Conservation (phyloP, 495 filamentous ascomycete genomes). For the Jackrogersella minutella region DNA sequence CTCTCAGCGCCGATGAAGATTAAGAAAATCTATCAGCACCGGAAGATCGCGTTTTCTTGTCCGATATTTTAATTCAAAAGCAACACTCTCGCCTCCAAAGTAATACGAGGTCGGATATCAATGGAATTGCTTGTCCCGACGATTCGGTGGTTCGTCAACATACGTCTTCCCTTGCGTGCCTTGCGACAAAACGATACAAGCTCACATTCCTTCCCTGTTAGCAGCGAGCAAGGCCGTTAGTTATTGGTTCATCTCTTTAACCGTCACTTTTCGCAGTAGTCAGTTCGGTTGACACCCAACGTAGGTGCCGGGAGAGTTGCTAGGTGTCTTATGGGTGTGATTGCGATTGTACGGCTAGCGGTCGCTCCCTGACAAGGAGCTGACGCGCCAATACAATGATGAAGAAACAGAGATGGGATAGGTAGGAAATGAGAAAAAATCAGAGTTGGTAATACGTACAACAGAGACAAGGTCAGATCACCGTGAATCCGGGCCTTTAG, state of each 20-base stretch:
- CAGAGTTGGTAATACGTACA: slow-evolving; percentile 66
- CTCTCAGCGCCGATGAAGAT: neutral
- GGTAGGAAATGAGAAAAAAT: neutral
- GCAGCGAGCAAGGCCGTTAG: slow-evolving; percentile 28
- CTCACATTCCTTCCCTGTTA: slow-evolving; percentile 33
- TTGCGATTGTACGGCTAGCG: neutral
- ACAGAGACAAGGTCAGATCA: slow-evolving; percentile 82
- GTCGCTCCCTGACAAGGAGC: neutral
- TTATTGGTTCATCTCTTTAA: slow-evolving; percentile 18
- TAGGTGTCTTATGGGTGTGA: neutral
- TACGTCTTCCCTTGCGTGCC: slow-evolving; percentile 8
- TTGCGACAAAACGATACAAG: slow-evolving; percentile 6
- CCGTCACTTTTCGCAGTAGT: slow-evolving; percentile 31
- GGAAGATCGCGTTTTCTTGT: neutral
- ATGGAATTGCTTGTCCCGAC: neutral
- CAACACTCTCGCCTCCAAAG: neutral
- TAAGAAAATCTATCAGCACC: neutral
- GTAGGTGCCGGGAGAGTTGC: neutral
- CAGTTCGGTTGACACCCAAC: slow-evolving; percentile 22
- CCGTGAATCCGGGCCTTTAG: slow-evolving; percentile 93
- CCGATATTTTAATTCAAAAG: neutral
- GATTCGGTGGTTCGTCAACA: neutral
- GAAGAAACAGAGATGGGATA: slow-evolving; percentile 5
- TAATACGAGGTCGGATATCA: neutral
- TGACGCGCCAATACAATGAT: neutral